These are phyloP conservation scores for Glarea lozoyensis DNA, from an alignment of 495 filamentous ascomycete genomes.

Conservation along the genomic window DNA sequence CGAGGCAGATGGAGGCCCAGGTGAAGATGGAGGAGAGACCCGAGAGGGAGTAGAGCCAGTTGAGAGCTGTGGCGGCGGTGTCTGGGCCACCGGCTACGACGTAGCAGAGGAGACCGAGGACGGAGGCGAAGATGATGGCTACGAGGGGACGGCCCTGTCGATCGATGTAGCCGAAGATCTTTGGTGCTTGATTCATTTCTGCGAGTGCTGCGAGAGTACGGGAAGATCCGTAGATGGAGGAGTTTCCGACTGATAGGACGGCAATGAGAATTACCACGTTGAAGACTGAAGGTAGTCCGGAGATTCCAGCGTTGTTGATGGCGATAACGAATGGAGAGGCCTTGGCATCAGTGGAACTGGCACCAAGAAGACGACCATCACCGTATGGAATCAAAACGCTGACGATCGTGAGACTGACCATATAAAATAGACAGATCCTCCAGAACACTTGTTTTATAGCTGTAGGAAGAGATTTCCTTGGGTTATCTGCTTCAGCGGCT, in stretches of 20 bases:
- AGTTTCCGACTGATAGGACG: slow-evolving; percentile 81
- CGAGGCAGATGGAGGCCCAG: slow-evolving; percentile 82
- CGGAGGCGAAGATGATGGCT: slow-evolving; percentile 58
- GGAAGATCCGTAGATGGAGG: slow-evolving; percentile 77
- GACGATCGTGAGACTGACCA: slow-evolving; percentile 59
- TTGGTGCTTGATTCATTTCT: slow-evolving; percentile 74
- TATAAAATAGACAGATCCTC: slow-evolving; percentile 83
- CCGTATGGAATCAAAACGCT: slow-evolving; percentile 45
- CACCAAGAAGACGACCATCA: slow-evolving; percentile 48
- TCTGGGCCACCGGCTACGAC: slow-evolving; percentile 61
- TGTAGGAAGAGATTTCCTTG: slow-evolving; percentile 77
- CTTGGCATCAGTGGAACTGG: slow-evolving; percentile 50
- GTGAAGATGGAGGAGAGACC: slow-evolving; percentile 88
- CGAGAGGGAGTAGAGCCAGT: slow-evolving; percentile 86
- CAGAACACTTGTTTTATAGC: slow-evolving; percentile 93
- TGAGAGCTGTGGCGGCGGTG: slow-evolving; percentile 49
- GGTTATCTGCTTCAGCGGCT: slow-evolving; percentile 80
- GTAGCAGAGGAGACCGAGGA: slow-evolving; percentile 69
- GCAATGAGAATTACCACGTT: slow-evolving; percentile 86
- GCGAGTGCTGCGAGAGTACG: slow-evolving; percentile 81
- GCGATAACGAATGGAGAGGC: slow-evolving; percentile 89
- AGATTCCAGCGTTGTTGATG: slow-evolving; percentile 71
- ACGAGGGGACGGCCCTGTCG: slow-evolving; percentile 71
- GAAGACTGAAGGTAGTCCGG: slow-evolving; percentile 70
- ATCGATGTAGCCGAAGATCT: slow-evolving; percentile 73